These are phyloP conservation scores for Apophysomyces trapeziformis DNA, from an alignment of 371 early-diverging fungal species.

Conservation along the genomic window DNA sequence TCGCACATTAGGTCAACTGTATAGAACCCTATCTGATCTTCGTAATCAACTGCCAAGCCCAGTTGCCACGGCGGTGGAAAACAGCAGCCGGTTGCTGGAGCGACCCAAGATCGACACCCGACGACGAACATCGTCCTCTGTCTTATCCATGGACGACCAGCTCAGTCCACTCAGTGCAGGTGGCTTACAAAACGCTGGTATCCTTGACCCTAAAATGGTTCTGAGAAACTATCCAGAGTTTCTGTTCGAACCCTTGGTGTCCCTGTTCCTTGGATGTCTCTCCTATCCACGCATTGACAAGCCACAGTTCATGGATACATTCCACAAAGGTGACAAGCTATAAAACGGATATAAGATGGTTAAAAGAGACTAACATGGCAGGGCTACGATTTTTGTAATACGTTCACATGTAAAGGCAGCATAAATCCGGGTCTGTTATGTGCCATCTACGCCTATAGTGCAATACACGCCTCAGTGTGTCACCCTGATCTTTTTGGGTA, in stretches of 20 bases:
- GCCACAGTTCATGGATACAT: constrained; percentile 16
- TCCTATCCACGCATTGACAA: constrained; percentile 23
- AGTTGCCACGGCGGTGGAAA: constrained; percentile 23
- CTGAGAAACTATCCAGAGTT: constrained; percentile 23
- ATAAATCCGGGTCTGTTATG: constrained; percentile 23
- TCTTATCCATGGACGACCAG: not conserved
- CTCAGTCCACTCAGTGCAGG: constrained; percentile 1
- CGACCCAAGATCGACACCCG: constrained; percentile 2
- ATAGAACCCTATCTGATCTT: constrained; percentile 27
- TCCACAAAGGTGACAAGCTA: constrained; percentile 20
- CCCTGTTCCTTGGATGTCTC: constrained; percentile 20
- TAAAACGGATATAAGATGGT: not conserved
- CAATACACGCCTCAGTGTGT: constrained; percentile 32
- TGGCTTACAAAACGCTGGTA: constrained; percentile 9
- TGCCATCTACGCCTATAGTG: constrained; percentile 34
- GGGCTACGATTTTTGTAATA: not conserved
- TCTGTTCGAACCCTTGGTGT: constrained; percentile 30
- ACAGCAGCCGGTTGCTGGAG: constrained; percentile 8
- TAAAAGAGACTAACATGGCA: not conserved
- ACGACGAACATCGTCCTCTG: constrained; percentile 2
- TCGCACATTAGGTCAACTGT: constrained; percentile 38
- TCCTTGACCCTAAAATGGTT: constrained; percentile 15
- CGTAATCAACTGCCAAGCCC: constrained; percentile 31
- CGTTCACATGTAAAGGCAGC: constrained; percentile 7
- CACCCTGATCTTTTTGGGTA: constrained; percentile 33